Evolutionary conservation across 2,329 filamentous ascomycete genomes (phyloP).

Genomic region (Colletotrichum incanum): DNA sequence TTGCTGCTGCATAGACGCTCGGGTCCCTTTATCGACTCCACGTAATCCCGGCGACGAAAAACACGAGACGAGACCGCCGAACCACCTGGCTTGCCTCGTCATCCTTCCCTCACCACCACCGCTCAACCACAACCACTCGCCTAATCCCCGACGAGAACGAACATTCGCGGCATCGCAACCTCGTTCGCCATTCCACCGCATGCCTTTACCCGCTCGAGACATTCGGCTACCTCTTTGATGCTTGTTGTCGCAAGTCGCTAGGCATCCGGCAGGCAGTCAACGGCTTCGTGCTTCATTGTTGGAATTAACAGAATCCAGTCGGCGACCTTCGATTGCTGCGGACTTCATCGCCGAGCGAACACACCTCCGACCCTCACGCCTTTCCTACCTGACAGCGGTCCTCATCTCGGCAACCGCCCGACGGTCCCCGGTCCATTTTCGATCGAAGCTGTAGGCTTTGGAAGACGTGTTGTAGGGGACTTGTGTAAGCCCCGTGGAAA

Average conservation of each 20-base stretch:
- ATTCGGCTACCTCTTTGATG: slow-evolving; percentile 49
- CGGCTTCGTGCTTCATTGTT: slow-evolving; percentile 45
- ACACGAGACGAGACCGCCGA: slow-evolving; percentile 34
- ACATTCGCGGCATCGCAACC: background rate
- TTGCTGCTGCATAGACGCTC: slow-evolving; percentile 10
- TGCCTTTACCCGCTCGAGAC: slow-evolving; percentile 18
- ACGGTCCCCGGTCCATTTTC: slow-evolving; percentile 16
- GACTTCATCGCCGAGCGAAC: background rate
- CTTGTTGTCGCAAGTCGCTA: slow-evolving; percentile 50
- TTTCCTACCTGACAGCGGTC: slow-evolving; percentile 15
- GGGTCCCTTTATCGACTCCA: slow-evolving; percentile 25
- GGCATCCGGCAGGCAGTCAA: slow-evolving; percentile 51
- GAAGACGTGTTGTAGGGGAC: slow-evolving; percentile 19
- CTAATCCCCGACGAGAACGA: background rate
- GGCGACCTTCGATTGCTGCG: slow-evolving; percentile 2
- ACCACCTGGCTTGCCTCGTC: slow-evolving; percentile 24
- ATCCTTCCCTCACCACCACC: background rate
- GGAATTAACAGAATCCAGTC: slow-evolving; percentile 12
- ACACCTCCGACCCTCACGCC: background rate
- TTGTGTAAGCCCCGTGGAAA: slow-evolving; percentile 44
- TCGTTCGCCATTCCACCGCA: background rate
- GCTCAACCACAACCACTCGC: background rate
- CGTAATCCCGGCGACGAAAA: slow-evolving; percentile 37
- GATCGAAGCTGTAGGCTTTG: slow-evolving; percentile 30
- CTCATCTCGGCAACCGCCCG: slow-evolving; percentile 18